These are phyloP conservation scores for Teratosphaeria epicoccoides DNA, from an alignment of 2,329 filamentous ascomycete genomes.

Conservation along the genomic window DNA sequence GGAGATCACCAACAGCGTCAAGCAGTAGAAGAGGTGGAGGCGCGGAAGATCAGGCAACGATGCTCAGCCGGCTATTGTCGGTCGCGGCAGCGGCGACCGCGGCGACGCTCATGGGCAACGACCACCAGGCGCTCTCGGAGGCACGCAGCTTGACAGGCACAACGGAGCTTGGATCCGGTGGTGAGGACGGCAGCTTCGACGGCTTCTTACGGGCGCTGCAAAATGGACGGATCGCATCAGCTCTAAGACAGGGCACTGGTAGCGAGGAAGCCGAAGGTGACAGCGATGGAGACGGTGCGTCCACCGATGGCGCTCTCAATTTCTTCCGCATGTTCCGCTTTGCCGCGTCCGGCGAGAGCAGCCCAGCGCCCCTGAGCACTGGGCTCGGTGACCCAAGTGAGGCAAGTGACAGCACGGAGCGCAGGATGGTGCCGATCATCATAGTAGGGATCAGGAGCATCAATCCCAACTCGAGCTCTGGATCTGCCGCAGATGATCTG, in stretches of 20 bases:
- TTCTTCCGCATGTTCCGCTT: conserved; percentile 61
- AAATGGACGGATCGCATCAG: conserved; percentile 48
- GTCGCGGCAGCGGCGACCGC: conserved; percentile 55
- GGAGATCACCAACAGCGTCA: conserved; percentile 35
- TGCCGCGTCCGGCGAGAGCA: conserved; percentile 38
- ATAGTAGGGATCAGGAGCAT: conserved; percentile 60
- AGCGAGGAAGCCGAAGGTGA: conserved; percentile 14
- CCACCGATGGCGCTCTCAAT: conserved; percentile 45
- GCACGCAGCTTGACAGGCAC: conserved; percentile 42
- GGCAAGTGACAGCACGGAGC: conserved; percentile 35
- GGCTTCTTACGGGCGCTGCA: conserved; percentile 53
- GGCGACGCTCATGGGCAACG: conserved; percentile 52
- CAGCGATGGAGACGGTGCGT: conserved; percentile 29
- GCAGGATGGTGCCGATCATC: conserved; percentile 56
- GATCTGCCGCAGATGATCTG: conserved; percentile 34
- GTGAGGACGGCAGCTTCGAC: conserved; percentile 52
- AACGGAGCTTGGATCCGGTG: conserved; percentile 24
- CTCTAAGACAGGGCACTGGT: conserved; percentile 35
- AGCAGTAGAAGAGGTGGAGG: conserved; percentile 29
- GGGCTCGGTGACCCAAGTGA: conserved; percentile 15
- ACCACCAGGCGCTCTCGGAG: conserved; percentile 45
- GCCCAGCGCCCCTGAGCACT: conserved; percentile 9
- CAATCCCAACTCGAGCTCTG: conserved; percentile 38
- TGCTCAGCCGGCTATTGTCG: conserved; percentile 50
- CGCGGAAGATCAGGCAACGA: conserved; percentile 52